Evolutionary conservation across 208 protist genomes (phyloP), one percentile per base, ranked within the genome.

Genomic region (Trypanosomatidae sp.): DNA sequence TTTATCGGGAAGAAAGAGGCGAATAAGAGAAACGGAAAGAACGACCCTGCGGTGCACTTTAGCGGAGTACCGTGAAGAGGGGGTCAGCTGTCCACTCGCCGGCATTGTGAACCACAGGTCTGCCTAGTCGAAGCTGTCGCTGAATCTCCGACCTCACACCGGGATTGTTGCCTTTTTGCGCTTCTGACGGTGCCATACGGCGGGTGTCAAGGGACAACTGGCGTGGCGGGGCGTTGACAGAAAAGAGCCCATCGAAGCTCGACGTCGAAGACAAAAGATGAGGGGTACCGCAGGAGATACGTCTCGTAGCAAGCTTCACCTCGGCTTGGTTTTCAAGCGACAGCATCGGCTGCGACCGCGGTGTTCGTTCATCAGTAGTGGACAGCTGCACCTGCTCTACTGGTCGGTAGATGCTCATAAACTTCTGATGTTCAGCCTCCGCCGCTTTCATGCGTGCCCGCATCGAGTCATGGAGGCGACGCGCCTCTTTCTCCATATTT

Each of bases 381-480:
- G 28, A 17, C 25, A 55, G 15, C 49, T 5, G 47, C 3, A 30
- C 30, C 8, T 8, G 49, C 9, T 56, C 7, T 15, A 30, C 12
- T 19, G 1, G 33, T 8, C 19, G 19, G 49, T 41, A 62, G 33
- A 3, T 33, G 2, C 46, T 71, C 53, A 80, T 44, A 33, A 15
- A 68, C 7, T 59, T 55, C 65, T 72, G 52, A 19, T 75, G 76
- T 17, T 66, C 55, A 5, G n/a, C 55, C 19, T 80, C 76, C 1
- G 66, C 58, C 8, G 52, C 50, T 5, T 47, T 58, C 70, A 73
- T 60, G 64, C 66, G 70, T 1, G 65, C 44, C 9, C 44, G 70
- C 66, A 75, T 80, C 13, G 50, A 25, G 19, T 64, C 62, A 25
- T 72, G 53, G 13, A 76, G n/a, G 66, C 64, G 71, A 33, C 58